Evolutionary conservation across 371 early-diverging fungal genomes (phyloP), one percentile per base, ranked within the genome.

Genomic region (Circinella minor): DNA sequence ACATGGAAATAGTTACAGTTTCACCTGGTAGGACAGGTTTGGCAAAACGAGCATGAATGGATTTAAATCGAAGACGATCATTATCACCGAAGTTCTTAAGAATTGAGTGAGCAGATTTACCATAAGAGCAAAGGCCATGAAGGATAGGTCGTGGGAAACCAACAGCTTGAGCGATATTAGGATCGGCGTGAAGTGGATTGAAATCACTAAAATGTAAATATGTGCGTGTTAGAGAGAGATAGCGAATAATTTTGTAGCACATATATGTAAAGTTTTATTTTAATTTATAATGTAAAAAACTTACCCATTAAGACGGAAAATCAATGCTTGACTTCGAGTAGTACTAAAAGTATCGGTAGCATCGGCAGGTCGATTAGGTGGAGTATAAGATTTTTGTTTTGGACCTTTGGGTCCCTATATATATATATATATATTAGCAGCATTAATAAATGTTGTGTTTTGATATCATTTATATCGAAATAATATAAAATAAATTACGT

Each of bases 11-110:
- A 48, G 79, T 80, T 3, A 91, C 79, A 3, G 86, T 86, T 69
- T 88, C 81, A 14, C 92, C 92, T 20, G 92, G 91, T 69, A 86
- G 87, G 3, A 92, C 92, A 9, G 91, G 92, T 14, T 83, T 77
- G 9, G 90, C 87, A 73, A 91, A 92, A 18, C 91, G 74, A n/a
- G 87, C 91, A 4, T 80, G 72, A 71, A 91, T 87, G 17, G 81
- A 79, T 63, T 87, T 86, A 75, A 92, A 85, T 1, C 81, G 76
- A 17, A 66, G 55, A 8, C 85, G 80, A 60, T 90, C 82, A 63
- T 87, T 86, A 15, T 69, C 67, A 4, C 78, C 91, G 70, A 87
- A 78, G 46, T 79, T 70, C 70, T 87, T 86, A 37, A 90, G 20
- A 36, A 92, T 65, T 0, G 90, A 82, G 66, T 88, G 82, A 2